These are phyloP conservation scores for Chaetothyriales sp. DNA, from an alignment of 2,329 filamentous ascomycete species.

Conservation along the genomic window DNA sequence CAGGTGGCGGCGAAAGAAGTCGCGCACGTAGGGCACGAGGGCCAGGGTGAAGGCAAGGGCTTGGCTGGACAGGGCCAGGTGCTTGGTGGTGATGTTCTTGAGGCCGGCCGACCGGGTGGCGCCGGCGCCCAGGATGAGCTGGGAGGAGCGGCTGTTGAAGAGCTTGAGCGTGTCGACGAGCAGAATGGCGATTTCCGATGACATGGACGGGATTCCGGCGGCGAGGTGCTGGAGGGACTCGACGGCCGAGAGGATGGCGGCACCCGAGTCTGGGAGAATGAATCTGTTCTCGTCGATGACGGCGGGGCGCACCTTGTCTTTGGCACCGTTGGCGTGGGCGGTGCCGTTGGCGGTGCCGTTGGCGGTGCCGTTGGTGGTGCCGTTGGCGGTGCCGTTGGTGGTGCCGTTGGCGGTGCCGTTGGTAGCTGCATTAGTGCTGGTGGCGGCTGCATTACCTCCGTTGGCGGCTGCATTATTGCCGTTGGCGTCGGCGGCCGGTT, in stretches of 20 bases:
- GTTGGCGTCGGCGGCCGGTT: constrained; percentile 17
- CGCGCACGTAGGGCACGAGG: constrained; percentile 72
- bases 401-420: too few species aligned
- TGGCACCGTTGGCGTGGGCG: constrained; percentile 15
- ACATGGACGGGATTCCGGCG: constrained; percentile 76
- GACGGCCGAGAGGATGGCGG: constrained; percentile 67
- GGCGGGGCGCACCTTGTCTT: constrained; percentile 57
- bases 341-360: constrained; percentile 26
- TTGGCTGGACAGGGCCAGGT: constrained; percentile 82
- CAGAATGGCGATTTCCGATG: constrained; percentile 59
- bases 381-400: too few species aligned
- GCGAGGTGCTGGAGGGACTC: constrained; percentile 73
- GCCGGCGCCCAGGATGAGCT: constrained; percentile 87
- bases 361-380: constrained; percentile 1
- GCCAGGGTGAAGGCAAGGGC: constrained; percentile 76
- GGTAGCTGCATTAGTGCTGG: constrained; percentile 7
- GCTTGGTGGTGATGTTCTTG: constrained; percentile 92
- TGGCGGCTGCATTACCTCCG: too few species aligned
- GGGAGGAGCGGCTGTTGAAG: constrained; percentile 93
- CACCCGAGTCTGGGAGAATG: constrained; percentile 70
- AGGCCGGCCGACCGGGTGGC: constrained; percentile 78
- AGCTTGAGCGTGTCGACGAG: constrained; percentile 78
- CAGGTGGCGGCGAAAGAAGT: constrained; percentile 71
- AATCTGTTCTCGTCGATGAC: constrained; percentile 74
- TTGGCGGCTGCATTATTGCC: background rate